These are phyloP conservation scores for Rostrohypoxylon terebratum DNA, from an alignment of 495 filamentous ascomycete genomes.

Conservation along the genomic window DNA sequence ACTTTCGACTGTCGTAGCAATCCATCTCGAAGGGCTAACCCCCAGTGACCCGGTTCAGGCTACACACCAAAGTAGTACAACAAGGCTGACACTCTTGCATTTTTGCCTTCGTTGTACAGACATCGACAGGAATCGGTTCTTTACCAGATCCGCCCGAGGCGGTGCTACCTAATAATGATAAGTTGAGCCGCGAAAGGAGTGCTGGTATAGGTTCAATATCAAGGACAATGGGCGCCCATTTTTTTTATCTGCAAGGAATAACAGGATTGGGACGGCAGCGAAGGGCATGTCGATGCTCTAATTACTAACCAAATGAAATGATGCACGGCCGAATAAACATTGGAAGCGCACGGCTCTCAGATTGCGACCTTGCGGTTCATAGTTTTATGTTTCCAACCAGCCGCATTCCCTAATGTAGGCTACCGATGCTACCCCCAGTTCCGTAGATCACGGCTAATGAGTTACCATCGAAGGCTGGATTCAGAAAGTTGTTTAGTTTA, in stretches of 20 bases:
- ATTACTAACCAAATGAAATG: conserved; percentile 11
- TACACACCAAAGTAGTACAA: conserved; percentile 20
- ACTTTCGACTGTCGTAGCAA: conserved; percentile 34
- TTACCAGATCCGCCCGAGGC: conserved; percentile 1
- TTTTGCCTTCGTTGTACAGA: background rate
- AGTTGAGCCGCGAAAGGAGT: conserved; percentile 1
- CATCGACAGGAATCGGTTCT: background rate
- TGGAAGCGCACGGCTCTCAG: conserved; percentile 2
- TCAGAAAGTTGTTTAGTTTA: background rate
- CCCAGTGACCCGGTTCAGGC: conserved; percentile 39
- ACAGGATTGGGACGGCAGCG: conserved; percentile 2
- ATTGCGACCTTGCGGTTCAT: conserved; percentile 23
- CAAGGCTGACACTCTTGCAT: conserved; percentile 24
- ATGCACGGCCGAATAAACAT: conserved; percentile 9
- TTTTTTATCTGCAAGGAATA: background rate
- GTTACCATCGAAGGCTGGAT: conserved; percentile 23
- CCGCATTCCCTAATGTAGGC: conserved; percentile 19
- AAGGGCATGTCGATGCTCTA: background rate
- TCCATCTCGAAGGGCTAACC: conserved; percentile 23
- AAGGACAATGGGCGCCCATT: conserved; percentile 7
- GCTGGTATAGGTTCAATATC: conserved; percentile 18
- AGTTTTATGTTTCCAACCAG: conserved; percentile 21
- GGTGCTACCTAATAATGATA: conserved; percentile 2
- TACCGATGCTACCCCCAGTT: conserved; percentile 25
- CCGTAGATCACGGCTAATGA: conserved; percentile 15